These are phyloP conservation scores for Lolium perenne DNA, from an alignment of 176 grass and related monocot genomes.

Conservation along the genomic window DNA sequence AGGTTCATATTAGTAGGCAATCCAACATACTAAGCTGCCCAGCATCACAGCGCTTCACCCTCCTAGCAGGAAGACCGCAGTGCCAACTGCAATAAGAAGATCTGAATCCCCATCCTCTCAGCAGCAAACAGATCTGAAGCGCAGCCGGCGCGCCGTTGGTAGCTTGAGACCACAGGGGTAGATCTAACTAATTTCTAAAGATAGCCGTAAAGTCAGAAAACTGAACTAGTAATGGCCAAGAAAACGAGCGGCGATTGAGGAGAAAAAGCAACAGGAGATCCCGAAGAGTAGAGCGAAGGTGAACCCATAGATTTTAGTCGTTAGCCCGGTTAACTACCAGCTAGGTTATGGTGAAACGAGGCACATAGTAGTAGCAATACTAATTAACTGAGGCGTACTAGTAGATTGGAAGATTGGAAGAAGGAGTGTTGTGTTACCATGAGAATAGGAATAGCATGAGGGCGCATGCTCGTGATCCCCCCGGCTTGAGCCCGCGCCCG, in stretches of 20 bases:
- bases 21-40: neutral
- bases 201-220: neutral
- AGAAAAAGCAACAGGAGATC: neutral
- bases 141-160: neutral
- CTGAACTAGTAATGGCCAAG: neutral
- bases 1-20: no score
- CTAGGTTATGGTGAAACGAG: no score
- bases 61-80: neutral
- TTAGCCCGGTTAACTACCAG: no score
- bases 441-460: slow-evolving; percentile 77
- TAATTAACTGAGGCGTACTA: neutral
- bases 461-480: slow-evolving; percentile 74
- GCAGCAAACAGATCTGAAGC: slow-evolving; percentile 32
- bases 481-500: slow-evolving; percentile 75
- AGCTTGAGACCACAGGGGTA: neutral
- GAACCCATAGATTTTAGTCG: no score
- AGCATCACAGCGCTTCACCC: neutral
- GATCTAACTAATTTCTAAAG: slow-evolving; percentile 12
- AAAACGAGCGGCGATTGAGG: neutral
- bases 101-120: neutral
- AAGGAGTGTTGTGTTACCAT: slow-evolving; percentile 52
- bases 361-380: neutral
- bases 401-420: no score
- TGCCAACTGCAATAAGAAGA: neutral
- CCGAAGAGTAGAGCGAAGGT: neutral